Evolutionary conservation across 306 rosid genomes (phyloP).

Genomic region (Dicorynia guianensis): DNA sequence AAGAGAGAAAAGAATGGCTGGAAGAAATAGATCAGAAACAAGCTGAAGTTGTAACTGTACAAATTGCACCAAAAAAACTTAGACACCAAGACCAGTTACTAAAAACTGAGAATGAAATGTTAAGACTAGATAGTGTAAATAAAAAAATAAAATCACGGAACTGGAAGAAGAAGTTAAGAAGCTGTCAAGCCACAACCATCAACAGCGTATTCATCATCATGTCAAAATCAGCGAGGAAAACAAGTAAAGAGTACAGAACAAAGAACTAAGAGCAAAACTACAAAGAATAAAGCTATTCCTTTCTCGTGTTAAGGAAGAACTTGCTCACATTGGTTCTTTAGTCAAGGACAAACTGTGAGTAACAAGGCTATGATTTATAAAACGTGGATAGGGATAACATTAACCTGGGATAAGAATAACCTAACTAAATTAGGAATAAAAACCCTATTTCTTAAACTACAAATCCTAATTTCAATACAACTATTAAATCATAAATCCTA

Average conservation of each 20-base stretch:
- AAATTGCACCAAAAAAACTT: conserved; percentile 78
- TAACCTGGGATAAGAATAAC: too few species aligned
- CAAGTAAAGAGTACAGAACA: conserved; percentile 70
- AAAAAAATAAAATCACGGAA: conserved; percentile 69
- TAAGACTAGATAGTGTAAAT: conserved; percentile 81
- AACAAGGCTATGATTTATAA: too few species aligned
- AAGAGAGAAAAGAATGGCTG: conserved; percentile 93
- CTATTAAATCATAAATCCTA: too few species aligned
- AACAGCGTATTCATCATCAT: conserved; percentile 95
- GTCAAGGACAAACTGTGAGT: conserved; percentile 51
- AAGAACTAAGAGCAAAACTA: conserved; percentile 72
- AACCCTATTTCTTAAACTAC: too few species aligned
- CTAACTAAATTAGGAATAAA: too few species aligned
- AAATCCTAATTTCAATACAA: too few species aligned
- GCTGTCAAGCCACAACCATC: conserved; percentile 94
- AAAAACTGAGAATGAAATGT: conserved; percentile 79
- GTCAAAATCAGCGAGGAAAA: conserved; percentile 99
- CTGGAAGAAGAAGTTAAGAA: conserved; percentile 85
- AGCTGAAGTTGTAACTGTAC: conserved; percentile 73
- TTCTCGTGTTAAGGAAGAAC: conserved; percentile 75
- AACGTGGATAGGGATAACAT: too few species aligned
- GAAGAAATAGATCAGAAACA: conserved; percentile 87
- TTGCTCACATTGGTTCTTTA: conserved; percentile 64
- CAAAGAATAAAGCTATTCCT: conserved; percentile 55
- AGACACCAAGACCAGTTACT: conserved; percentile 69